Percentiles rank a stretch among this genome's conserved stretches.
Evolutionary conservation across 352 stramenopile species (phyloP).

Genomic region (Plasmopara halstedii): DNA sequence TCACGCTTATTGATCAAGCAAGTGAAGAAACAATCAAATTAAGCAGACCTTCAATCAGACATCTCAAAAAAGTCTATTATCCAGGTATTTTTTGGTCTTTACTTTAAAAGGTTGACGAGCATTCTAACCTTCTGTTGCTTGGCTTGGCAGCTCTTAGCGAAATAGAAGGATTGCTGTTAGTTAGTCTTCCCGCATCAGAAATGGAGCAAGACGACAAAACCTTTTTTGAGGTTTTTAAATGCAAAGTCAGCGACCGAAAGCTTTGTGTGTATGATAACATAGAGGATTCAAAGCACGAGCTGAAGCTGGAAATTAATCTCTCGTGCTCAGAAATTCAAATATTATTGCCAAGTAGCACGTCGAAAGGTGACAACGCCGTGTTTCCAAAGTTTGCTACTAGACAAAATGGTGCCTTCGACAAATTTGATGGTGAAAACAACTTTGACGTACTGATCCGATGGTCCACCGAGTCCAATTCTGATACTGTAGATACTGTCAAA

Average conservation of each 20-base stretch:
- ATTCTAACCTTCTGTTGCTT: too few relatives aligned
- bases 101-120: too few relatives aligned
- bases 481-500: background rate
- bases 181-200: constrained; percentile 8
- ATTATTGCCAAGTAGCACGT: constrained; percentile 16
- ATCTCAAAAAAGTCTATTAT: constrained; percentile 20
- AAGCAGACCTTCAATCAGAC: constrained; percentile 17
- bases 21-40: constrained; percentile 38
- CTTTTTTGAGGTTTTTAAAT: constrained; percentile 32
- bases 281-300: background rate
- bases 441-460: constrained; percentile 30
- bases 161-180: constrained; percentile 26
- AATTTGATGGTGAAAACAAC: background rate
- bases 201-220: constrained; percentile 7
- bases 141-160: constrained; percentile 20
- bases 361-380: too few relatives aligned
- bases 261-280: constrained; percentile 28
- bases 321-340: constrained; percentile 27
- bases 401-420: constrained; percentile 6
- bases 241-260: constrained; percentile 23
- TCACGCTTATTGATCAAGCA: constrained; percentile 47
- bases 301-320: constrained; percentile 35
- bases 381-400: too few relatives aligned
- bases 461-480: constrained; percentile 6
- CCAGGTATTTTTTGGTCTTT: too few relatives aligned